Evolutionary conservation across 228 moss, liverwort and hornwort genomes (phyloP), one percentile per base, ranked within the genome.

Genomic region (Sphagnum fallax): DNA sequence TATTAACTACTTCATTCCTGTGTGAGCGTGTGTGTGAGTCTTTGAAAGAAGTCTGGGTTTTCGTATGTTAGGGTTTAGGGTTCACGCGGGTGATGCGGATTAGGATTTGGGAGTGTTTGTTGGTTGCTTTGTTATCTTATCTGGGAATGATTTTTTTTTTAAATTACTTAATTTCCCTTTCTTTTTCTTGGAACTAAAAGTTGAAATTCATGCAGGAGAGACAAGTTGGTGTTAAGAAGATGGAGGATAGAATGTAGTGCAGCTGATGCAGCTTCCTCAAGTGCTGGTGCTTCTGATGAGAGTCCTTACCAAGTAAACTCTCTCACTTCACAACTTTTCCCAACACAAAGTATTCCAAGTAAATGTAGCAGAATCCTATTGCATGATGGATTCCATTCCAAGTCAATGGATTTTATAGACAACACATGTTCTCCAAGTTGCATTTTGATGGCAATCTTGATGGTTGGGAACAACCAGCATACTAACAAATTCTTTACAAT

Each of bases 261-360:
- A 63, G 86, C 77, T n/a, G 83, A 81, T 16, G 78, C 78, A 60
- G 75, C 77, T 47, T 75, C 82, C n/a, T 70, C 65, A 12, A 80
- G 79, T 11, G 66, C 76, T 6, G 78, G 65, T 32, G 73, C 69
- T 13, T 65, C 78, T 52, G 78, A 70, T 67, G 87, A 92, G 75
- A 89, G 85, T 60, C 95, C 95, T 5, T 95, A 95, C 53, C 67
- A 87, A 71, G 83, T 86, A 0, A 32, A 6, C 13, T 49, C 12
- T 16, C 58, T 60, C 55, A 12, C 32, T 32, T 32, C 32, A 3
- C 32, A 32, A 32, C 32, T 0, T 32, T 32, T 32, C 32, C 32
- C 2, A 32, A 32, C 32, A 32, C 32, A 32, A 32, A 32, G 32
- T 32, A 32, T 32, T 32, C 32, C 32, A 32, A 32, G 32, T 32